Base-by-base conservation (phyloP, 225 moss, liverwort and hornwort species). In the Rhytidiadelphus loreus region DNA sequence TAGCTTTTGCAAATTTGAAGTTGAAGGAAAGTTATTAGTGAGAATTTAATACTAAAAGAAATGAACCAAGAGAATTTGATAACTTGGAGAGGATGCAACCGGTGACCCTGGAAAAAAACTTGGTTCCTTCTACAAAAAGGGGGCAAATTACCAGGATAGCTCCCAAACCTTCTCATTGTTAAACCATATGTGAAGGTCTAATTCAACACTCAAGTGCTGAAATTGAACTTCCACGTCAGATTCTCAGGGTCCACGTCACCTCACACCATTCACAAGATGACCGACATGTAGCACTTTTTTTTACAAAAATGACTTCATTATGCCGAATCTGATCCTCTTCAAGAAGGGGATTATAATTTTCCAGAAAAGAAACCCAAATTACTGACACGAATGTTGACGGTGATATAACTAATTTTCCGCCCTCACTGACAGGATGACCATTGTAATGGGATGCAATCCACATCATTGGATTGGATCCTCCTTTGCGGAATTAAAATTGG, bases 111-210 rank as follows among this genome's bases (percentile, higher is more conserved):
- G 0, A 2, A 43, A 21, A 2, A 9, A 28, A 5, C 26, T 1
- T 43, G 0, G 11, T 1, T 16, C 8, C 5, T 66, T 37, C 37
- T 66, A 20, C 12, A 21, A 65, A 66, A 11, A 37, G 0, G 5
- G 12, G 12, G 0, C 1, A 22, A 66, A 66, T 4, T 18, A 33
- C 3, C 2, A 0, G 2, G 4, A 2, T 0, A 41, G 0, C 22
- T 44, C 72, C 1, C 1, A 28, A 44, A 44, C 16, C 72, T 44
- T 71, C 44, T 3, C 3, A 26, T 44, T 9, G 21, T 37, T 66
- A 66, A 65, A 37, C 15, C 0, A 1, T 9, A 18, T 0, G 0
- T n/a, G 4, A 66, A 66, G 66, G 7, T 21, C 5, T 65, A 9
- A 19, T 35, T 19, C 2, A 1, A 0, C 35, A 35, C 1, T 37